Percentiles rank a stretch among this genome's conserved stretches.
Evolutionary conservation across 148 eudicot genomes (phyloP).

Genomic region (Polygonum aviculare): DNA sequence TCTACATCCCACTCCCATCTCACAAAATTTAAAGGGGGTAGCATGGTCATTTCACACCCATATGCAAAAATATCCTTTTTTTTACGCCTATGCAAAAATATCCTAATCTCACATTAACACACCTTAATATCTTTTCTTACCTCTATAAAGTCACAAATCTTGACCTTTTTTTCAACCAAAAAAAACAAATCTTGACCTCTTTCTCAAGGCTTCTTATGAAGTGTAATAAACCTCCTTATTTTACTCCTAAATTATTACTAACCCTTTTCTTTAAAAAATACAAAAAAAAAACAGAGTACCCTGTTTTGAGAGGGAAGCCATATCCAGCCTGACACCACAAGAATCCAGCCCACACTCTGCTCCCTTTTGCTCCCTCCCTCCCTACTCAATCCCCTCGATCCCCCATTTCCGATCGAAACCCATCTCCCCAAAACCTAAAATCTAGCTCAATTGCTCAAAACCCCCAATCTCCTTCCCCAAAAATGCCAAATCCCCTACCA

Average conservation of each 20-base stretch:
- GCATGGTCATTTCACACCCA: neutral
- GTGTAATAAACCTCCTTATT: neutral
- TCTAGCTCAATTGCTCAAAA: neutral
- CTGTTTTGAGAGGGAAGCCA: neutral
- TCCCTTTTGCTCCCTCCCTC: constrained; percentile 7
- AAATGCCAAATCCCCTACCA: neutral
- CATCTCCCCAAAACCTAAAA: constrained; percentile 1
- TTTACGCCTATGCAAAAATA: neutral
- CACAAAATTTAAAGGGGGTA: neutral
- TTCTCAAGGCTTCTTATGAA: neutral
- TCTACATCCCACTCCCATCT: neutral
- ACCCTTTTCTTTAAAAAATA: neutral
- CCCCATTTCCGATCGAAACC: neutral
- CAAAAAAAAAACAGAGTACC: neutral
- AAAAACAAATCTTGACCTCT: neutral
- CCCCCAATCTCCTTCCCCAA: neutral
- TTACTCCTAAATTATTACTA: neutral
- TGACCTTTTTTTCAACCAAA: neutral
- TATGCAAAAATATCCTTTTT: neutral
- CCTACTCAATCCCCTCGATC: neutral
- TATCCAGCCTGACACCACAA: constrained; percentile 8
- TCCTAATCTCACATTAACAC: neutral
- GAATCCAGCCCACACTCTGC: constrained; percentile 7
- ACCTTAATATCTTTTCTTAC: no score
- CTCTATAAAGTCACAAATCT: neutral